Evolutionary conservation across 306 rosid species (phyloP).

Genomic region (Mucuna pruriens): DNA sequence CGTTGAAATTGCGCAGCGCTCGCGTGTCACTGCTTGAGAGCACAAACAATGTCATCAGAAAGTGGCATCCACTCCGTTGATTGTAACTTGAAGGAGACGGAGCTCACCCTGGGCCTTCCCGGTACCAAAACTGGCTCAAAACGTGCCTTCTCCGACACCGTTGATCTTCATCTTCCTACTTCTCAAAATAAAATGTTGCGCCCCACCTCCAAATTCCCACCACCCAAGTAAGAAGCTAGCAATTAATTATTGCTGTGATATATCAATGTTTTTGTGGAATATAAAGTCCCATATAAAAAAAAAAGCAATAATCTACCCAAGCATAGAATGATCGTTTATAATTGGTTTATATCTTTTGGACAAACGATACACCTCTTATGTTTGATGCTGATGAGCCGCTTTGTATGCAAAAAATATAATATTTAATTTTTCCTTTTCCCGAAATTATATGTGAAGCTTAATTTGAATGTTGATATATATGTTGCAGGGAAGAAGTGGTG

Average conservation of each 20-base stretch:
- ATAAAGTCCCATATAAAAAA: too few relatives aligned
- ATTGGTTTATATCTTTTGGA: too few relatives aligned
- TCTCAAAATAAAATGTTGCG: conserved; percentile 2
- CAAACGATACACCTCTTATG: too few relatives aligned
- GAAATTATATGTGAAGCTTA: not conserved
- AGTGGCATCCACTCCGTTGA: conserved; percentile 34
- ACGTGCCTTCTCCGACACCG: conserved; percentile 56
- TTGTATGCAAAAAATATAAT: too few relatives aligned
- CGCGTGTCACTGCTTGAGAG: not conserved
- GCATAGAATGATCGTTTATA: too few relatives aligned
- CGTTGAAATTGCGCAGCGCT: not conserved
- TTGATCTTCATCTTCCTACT: conserved; percentile 51
- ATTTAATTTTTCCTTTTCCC: not conserved
- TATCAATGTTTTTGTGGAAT: too few relatives aligned
- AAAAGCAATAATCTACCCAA: too few relatives aligned
- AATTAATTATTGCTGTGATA: not conserved
- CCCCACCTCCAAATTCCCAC: conserved; percentile 23
- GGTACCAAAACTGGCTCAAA: conserved; percentile 52
- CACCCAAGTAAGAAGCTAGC: conserved; percentile 52
- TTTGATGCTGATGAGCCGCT: too few relatives aligned
- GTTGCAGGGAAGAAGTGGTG: conserved; percentile 54
- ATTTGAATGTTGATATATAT: not conserved
- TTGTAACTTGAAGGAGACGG: conserved; percentile 55
- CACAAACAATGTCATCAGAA: conserved; percentile 45
- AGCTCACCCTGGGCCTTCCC: conserved; percentile 66